These are phyloP conservation scores for Butyriboletus appendiculatus DNA, from an alignment of 1,284 basidiomycete genomes.

Conservation along the genomic window DNA sequence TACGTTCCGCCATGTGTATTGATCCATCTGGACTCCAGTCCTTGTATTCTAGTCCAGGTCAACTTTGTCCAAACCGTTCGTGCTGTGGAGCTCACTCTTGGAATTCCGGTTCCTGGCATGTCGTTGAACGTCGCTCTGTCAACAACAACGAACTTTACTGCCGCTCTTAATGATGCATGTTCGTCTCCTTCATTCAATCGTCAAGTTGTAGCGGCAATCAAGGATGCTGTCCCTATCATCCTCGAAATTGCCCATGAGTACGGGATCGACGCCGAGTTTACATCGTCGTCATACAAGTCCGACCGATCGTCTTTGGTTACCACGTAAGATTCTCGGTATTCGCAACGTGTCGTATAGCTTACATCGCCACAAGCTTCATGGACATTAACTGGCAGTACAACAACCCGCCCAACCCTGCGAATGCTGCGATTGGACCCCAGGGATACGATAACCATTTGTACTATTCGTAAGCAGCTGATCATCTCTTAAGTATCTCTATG, in stretches of 20 bases:
- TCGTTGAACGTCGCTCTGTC: conserved; percentile 16
- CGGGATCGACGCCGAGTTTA: conserved; percentile 31
- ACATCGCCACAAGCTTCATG: conserved; percentile 60
- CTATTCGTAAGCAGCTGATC: conserved; percentile 49
- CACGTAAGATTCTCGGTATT: conserved; percentile 27
- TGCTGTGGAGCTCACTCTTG: conserved; percentile 61
- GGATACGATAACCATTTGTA: conserved; percentile 83
- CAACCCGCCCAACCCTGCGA: conserved; percentile 66
- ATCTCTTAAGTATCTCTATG: not conserved
- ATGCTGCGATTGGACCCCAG: conserved; percentile 66
- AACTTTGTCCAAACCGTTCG: conserved; percentile 70
- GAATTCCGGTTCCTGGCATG: conserved; percentile 56
- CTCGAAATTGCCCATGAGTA: conserved; percentile 41
- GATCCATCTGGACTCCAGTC: conserved; percentile 1
- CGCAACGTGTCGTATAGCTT: not conserved
- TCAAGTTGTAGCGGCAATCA: conserved; percentile 47
- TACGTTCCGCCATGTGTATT: conserved; percentile 31
- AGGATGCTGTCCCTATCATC: conserved; percentile 53
- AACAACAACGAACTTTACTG: conserved; percentile 43
- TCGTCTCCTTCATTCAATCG: conserved; percentile 39
- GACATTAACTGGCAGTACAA: conserved; percentile 74
- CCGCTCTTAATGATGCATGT: conserved; percentile 40
- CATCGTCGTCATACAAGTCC: conserved; percentile 17
- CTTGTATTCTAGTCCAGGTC: conserved; percentile 53
- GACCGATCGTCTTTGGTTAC: conserved; percentile 45